phyloP scores from a whole-genome alignment of 176 grass and related monocot species.

The Eleusine coracana region DNA sequence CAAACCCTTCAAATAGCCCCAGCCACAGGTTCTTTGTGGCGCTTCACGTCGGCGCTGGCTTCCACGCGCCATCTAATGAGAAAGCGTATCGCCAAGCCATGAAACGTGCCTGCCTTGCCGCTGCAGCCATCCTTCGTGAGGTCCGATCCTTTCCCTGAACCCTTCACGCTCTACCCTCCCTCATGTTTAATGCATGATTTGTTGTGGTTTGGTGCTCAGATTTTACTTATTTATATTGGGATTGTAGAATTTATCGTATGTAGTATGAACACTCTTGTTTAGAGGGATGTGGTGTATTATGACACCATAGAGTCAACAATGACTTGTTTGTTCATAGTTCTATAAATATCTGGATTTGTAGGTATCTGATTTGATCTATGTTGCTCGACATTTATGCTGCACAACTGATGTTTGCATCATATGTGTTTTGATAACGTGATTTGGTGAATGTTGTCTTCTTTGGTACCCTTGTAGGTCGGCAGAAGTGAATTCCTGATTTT shows the following conservation, averaged over 20 bases:
- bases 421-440: background rate
- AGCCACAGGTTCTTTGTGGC: constrained; percentile 66
- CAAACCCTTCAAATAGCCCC: background rate
- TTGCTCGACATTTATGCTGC: background rate
- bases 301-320: background rate
- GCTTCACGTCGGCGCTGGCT: constrained; percentile 87
- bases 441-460: background rate
- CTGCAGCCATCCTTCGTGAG: constrained; percentile 62
- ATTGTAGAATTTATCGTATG: background rate
- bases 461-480: background rate
- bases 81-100: constrained; percentile 69
- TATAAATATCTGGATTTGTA: background rate
- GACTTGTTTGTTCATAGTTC: background rate
- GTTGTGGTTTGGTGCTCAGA: background rate
- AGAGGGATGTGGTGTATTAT: constrained; percentile 1
- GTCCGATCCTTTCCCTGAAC: constrained; percentile 3
- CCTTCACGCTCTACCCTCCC: background rate
- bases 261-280: background rate
- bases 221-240: background rate
- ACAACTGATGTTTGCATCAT: background rate
- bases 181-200: constrained; percentile 3
- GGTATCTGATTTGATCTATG: background rate
- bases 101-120: constrained; percentile 82
- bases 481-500: constrained; percentile 24
- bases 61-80: constrained; percentile 77